phyloP scores from a whole-genome alignment of 768 basidiomycete genomes.

The Leucocoprinus sp. region DNA sequence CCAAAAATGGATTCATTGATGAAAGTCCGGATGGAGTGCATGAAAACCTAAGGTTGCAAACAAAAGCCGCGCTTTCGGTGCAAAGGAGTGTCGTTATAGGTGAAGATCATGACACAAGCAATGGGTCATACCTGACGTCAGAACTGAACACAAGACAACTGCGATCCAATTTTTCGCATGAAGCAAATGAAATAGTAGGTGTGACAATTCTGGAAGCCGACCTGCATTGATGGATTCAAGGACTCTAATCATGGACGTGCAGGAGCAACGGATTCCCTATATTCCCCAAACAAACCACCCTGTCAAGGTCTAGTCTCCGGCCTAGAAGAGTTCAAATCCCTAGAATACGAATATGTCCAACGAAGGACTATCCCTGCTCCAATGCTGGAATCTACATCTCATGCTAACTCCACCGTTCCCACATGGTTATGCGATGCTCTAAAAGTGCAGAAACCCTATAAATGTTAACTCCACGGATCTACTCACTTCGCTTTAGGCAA shows the following conservation, averaged over 20 bases:
- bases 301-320: not conserved
- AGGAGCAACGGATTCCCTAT: not conserved
- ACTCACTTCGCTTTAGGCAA: slow-evolving; percentile 1
- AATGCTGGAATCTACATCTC: not conserved
- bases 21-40: slow-evolving; percentile 1
- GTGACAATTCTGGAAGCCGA: not conserved
- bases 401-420: slow-evolving; percentile 2
- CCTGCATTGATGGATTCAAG: not conserved
- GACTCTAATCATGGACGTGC: not conserved
- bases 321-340: not conserved
- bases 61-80: slow-evolving; percentile 32
- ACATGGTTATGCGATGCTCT: slow-evolving; percentile 8
- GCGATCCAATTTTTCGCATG: not conserved
- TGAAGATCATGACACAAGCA: slow-evolving; percentile 19
- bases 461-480: not conserved
- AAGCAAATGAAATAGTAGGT: not conserved
- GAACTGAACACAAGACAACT: not conserved
- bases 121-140: slow-evolving; percentile 4
- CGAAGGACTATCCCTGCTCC: slow-evolving; percentile 6
- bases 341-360: not conserved
- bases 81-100: slow-evolving; percentile 31
- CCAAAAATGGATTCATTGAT: slow-evolving; percentile 48
- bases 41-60: slow-evolving; percentile 11
- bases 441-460: slow-evolving; percentile 1
- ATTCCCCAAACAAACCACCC: not conserved